Base-by-base conservation (phyloP, 495 filamentous ascomycete genomes). In the Pyrenula aspistea region DNA sequence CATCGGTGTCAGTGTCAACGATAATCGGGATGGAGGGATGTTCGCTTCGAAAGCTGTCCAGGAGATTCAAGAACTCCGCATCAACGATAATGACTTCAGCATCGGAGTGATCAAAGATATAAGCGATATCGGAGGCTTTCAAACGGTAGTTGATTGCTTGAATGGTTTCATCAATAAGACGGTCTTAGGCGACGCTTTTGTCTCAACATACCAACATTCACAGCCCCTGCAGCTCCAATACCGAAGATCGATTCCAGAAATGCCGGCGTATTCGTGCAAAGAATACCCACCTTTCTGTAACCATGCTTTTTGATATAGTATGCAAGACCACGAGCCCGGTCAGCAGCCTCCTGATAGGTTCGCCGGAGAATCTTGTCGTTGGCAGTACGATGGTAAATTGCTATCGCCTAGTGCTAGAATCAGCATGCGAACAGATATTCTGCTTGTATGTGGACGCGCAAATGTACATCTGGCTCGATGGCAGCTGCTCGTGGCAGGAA, bases 201-300 rank as follows among this genome's bases (percentile, higher is more conserved):
- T 57, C 25, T 10, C 24, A 10, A 21, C 71, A 19, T 54, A 83
- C 78, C 82, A 58, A 95, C 83, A 61, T 88, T 85, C 10, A 95
- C 78, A 10, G 74, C 88, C 8, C 90, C 90, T 1, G 88, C 91
- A 22, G 91, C 93, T 1, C 82, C 83, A 63, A 96, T 87, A 3
- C 87, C 93, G 62, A 91, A 98, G 53, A 96, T 85, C 1, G 81
- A 77, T 70, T 97, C 92, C 20, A 97, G 72, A 66, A 96, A 96
- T 0, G 90, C 93, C 2, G 93, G 93, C 2, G 93, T 98, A 66
- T 98, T 98, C 1, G 94, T 85, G 21, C 81, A 83, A 2, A 98
- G 75, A 47, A 98, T 83, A 2, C 93, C 93, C 1, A 86, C 77
- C 56, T 86, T 79, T 65, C 80, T 85, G 62, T 78, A 81, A 8